Evolutionary conservation across 805 yeast genomes (phyloP), one percentile per base, ranked within the genome.

Genomic region (Yarrowia osloensis): DNA sequence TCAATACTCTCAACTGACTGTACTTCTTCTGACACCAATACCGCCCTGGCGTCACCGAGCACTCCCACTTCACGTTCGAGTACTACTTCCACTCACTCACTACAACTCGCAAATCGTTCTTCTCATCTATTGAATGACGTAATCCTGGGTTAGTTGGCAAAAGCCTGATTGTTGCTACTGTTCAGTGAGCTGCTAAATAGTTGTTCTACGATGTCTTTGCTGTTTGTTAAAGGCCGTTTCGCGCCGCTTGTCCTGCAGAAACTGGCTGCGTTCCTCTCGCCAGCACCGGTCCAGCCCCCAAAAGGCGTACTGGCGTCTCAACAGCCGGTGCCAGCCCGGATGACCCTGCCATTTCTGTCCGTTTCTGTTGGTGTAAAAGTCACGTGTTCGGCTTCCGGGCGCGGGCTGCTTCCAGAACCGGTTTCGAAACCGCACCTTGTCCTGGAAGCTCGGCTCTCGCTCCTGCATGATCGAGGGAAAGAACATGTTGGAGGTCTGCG

Each of bases 301-400:
- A 28, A 46, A 29, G 29, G 67, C 54, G 50, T 72, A 71, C 65
- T 72, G 71, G 17, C 67, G 67, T 7, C 74, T 50, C 68, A 72
- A 55, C 19, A 72, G 50, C 26, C 74, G 68, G 49, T 72, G 73
- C 74, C 74, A 71, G 29, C 70, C 62, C 13, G 74, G 74, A 22
- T 69, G 74, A 13, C 66, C 39, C 42, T 46, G 66, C 70, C 67
- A 46, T 22, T 29, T 13, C 33, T 70, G 57, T 22, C 67, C 70
- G 37, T 33, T 29, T 4, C 62, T 21, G 33, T 70, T 47, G 22
- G 39, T 19, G 13, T 35, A 55, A 31, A 66, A 68, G 35, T 44
- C 66, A n/a, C 73, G 68, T 22, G 65, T 17, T 57, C 66, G 66
- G 59, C 57, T 67, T 7, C 69, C 68, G 13, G 74, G 74, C 11